These are phyloP conservation scores for Aspergillus thermomutatus DNA, from an alignment of 2,329 filamentous ascomycete genomes.

Conservation along the genomic window DNA sequence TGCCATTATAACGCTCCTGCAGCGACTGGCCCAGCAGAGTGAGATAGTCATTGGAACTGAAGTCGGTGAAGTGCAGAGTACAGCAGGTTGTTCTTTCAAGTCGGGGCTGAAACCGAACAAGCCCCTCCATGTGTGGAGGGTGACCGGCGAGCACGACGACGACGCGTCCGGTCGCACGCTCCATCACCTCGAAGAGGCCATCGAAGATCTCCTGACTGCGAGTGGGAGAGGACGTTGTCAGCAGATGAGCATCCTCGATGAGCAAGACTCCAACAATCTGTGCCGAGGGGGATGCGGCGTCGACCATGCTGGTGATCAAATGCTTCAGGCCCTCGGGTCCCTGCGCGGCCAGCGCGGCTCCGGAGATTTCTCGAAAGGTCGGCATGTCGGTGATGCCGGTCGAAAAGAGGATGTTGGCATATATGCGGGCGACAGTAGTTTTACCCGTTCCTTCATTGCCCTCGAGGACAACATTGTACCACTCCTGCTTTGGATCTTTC, in stretches of 20 bases:
- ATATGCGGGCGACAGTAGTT: constrained; percentile 15
- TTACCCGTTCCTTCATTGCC: constrained; percentile 21
- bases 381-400: constrained; percentile 14
- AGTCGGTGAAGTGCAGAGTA: constrained; percentile 15
- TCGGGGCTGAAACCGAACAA: constrained; percentile 11
- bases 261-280: constrained; percentile 14
- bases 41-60: constrained; percentile 12
- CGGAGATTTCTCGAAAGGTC: constrained; percentile 11
- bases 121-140: constrained; percentile 6
- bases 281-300: constrained; percentile 1
- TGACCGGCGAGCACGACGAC: constrained; percentile 15
- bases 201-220: constrained; percentile 8
- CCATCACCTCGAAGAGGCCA: constrained; percentile 13
- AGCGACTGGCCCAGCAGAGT: constrained; percentile 12
- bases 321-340: constrained; percentile 7
- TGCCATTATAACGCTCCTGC: constrained; percentile 10
- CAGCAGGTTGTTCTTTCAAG: constrained; percentile 15
- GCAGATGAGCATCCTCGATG: constrained; percentile 12
- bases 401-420: constrained; percentile 19
- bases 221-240: constrained; percentile 1
- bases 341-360: constrained; percentile 11
- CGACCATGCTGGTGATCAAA: constrained; percentile 9
- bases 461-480: constrained; percentile 19
- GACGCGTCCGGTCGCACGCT: constrained; percentile 10
- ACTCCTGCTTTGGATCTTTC: constrained; percentile 16